Conservation (phyloP, 75 land plant species). For the Picea glauca region DNA sequence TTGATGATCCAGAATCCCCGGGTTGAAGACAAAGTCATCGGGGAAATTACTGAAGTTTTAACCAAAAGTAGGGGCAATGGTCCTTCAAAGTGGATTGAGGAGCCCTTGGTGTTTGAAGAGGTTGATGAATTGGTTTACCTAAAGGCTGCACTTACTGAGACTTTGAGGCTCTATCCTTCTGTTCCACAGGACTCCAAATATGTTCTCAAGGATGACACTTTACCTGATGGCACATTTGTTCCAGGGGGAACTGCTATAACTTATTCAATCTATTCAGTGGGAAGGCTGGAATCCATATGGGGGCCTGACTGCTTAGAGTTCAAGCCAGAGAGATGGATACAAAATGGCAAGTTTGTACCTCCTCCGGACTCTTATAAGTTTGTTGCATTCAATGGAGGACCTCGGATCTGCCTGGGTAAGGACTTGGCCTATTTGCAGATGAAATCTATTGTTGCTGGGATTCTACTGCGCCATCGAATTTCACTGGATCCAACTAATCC, state of each 20-base stretch:
- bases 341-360: constrained; percentile 22
- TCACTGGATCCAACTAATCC: constrained; percentile 43
- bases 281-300: constrained; percentile 59
- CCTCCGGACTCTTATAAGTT: constrained; percentile 46
- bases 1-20: constrained; percentile 37
- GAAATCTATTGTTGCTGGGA: constrained; percentile 58
- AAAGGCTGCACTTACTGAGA: constrained; percentile 68
- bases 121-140: too few species aligned
- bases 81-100: constrained; percentile 54
- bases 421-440: constrained; percentile 83
- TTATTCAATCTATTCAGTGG: constrained; percentile 58
- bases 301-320: constrained; percentile 71
- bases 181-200: constrained; percentile 78
- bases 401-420: constrained; percentile 81
- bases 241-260: constrained; percentile 51
- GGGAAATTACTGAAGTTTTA: background rate
- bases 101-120: constrained; percentile 56
- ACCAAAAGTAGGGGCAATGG: constrained; percentile 11
- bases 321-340: constrained; percentile 63
- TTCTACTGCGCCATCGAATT: constrained; percentile 42
- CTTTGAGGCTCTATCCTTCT: constrained; percentile 85
- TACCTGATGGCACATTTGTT: constrained; percentile 71
- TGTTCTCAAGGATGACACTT: constrained; percentile 46
- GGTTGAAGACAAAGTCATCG: constrained; percentile 34
- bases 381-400: constrained; percentile 77